Conservation (phyloP, 768 basidiomycete species). For the Agrocybe chaxingu region DNA sequence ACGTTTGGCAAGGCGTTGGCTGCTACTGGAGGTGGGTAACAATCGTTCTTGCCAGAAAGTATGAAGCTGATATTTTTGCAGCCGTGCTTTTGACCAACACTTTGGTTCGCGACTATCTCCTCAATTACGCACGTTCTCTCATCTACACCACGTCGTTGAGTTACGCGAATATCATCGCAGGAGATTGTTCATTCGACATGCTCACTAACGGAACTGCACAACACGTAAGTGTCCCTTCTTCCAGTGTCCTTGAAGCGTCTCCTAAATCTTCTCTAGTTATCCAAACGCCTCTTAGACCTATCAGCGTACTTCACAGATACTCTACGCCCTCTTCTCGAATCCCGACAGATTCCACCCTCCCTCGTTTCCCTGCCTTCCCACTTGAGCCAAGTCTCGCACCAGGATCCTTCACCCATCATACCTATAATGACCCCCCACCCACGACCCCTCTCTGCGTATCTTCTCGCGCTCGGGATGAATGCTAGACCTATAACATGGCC, state of each 20-base stretch:
- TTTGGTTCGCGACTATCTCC: conserved; percentile 75
- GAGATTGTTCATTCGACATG: conserved; percentile 77
- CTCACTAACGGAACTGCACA: conserved; percentile 65
- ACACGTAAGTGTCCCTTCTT: conserved; percentile 35
- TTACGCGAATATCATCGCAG: conserved; percentile 71
- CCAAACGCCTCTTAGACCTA: conserved; percentile 39
- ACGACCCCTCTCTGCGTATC: conserved; percentile 69
- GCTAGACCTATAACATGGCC: conserved; percentile 82
- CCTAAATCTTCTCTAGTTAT: conserved; percentile 19
- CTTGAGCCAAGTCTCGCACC: conserved; percentile 28
- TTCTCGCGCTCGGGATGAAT: conserved; percentile 52
- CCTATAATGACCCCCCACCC: conserved; percentile 79
- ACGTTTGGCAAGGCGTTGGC: conserved; percentile 94
- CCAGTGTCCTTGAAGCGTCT: not conserved
- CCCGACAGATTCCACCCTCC: conserved; percentile 27
- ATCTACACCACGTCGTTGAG: conserved; percentile 90
- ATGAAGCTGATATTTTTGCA: conserved; percentile 14
- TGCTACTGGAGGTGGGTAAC: conserved; percentile 73
- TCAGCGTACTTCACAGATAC: conserved; percentile 37
- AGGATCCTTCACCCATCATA: conserved; percentile 68
- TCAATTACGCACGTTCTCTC: conserved; percentile 89
- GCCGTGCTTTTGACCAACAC: conserved; percentile 76
- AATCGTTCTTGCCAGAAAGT: not conserved
- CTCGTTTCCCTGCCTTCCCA: conserved; percentile 36
- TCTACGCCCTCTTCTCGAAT: conserved; percentile 26